These are phyloP conservation scores for Bromus sterilis DNA, from an alignment of 176 grass and related monocot genomes.

Conservation along the genomic window DNA sequence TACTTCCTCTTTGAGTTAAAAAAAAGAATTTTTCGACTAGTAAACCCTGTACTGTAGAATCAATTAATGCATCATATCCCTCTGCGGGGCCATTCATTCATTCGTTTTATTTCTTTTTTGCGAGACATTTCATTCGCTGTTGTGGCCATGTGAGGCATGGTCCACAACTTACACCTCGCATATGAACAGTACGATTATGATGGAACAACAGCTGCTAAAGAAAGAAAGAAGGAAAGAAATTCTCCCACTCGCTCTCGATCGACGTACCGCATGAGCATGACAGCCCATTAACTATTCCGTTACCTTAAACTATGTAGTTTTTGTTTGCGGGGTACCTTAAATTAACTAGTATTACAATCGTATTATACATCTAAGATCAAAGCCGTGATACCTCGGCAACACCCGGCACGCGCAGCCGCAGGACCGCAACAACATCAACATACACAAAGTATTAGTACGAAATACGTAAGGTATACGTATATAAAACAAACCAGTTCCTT, in stretches of 20 bases:
- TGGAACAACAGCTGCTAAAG: background rate
- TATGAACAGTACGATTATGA: slow-evolving; percentile 9
- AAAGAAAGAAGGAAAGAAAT: too few species aligned
- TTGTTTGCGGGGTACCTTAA: too few species aligned
- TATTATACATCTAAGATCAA: background rate
- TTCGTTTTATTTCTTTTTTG: too few species aligned
- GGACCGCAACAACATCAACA: background rate
- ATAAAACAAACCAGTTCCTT: slow-evolving; percentile 16
- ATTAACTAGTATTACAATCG: background rate
- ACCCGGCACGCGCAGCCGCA: background rate
- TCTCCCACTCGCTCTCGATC: too few species aligned
- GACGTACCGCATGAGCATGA: background rate
- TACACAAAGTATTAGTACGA: background rate
- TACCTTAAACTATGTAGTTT: background rate
- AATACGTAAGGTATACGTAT: slow-evolving; percentile 20
- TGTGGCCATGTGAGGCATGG: slow-evolving; percentile 38
- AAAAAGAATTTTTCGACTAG: too few species aligned
- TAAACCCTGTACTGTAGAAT: too few species aligned
- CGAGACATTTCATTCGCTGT: background rate
- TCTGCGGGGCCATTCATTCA: background rate
- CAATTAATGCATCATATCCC: background rate
- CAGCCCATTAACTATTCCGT: background rate
- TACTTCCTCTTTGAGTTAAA: too few species aligned
- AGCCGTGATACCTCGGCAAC: background rate
- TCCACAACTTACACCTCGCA: background rate